Percentiles rank a stretch among this genome's conserved stretches.
Evolutionary conservation across 495 filamentous ascomycete genomes (phyloP).

Genomic region (Hypoxylon fragiforme): DNA sequence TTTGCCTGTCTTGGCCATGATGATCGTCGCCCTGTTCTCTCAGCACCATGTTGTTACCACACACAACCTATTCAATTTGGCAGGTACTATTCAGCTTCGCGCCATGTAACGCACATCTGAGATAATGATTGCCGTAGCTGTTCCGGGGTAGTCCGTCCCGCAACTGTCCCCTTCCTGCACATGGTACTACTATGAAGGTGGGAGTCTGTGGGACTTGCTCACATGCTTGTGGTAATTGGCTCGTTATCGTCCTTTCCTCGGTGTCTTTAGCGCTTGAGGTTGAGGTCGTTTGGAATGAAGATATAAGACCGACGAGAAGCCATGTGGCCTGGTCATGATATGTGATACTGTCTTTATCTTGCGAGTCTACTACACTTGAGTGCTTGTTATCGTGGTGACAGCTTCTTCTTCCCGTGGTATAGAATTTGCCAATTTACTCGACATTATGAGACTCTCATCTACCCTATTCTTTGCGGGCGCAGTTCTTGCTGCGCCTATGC

Average conservation of each 20-base stretch:
- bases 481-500: conserved; percentile 34
- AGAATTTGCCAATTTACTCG: neutral
- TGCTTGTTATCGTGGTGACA: neutral
- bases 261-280: conserved; percentile 13
- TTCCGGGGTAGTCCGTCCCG: conserved; percentile 1
- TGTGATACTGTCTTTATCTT: too few species aligned
- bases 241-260: neutral
- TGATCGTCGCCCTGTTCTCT: conserved; percentile 24
- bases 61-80: conserved; percentile 22
- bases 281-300: neutral
- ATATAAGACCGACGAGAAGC: conserved; percentile 1
- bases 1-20: neutral
- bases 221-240: conserved; percentile 12
- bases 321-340: too few species aligned
- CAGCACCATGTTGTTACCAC: conserved; percentile 24
- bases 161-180: neutral
- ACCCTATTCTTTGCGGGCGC: conserved; percentile 29
- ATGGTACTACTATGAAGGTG: conserved; percentile 8
- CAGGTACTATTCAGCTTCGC: conserved; percentile 30
- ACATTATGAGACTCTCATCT: conserved; percentile 32
- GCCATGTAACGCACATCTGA: conserved; percentile 14
- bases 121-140: conserved; percentile 3
- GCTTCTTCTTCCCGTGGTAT: neutral
- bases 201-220: conserved; percentile 5
- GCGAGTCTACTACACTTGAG: neutral